phyloP scores from a whole-genome alignment of 371 early-diverging fungal genomes.

The Cokeromyces recurvatus region DNA sequence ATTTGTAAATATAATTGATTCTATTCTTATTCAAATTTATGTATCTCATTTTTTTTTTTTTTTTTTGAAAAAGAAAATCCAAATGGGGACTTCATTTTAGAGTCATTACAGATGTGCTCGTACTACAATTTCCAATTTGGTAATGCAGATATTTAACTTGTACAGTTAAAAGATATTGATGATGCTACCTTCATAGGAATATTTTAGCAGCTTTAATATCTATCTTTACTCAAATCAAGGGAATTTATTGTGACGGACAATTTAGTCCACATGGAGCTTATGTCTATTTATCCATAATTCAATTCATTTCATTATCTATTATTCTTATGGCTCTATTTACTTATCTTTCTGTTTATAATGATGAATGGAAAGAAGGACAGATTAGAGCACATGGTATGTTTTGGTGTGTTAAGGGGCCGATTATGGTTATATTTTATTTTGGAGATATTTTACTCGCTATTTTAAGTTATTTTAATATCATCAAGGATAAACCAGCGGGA shows the following conservation, averaged over 20 bases:
- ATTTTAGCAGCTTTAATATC: constrained; percentile 41
- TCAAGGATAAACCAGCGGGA: constrained; percentile 31
- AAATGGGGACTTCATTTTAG: constrained; percentile 48
- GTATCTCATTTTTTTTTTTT: not conserved
- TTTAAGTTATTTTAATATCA: constrained; percentile 26
- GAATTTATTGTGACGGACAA: constrained; percentile 36
- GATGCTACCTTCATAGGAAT: constrained; percentile 28
- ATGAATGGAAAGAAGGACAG: constrained; percentile 36
- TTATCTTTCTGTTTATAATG: constrained; percentile 37
- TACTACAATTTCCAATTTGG: constrained; percentile 50
- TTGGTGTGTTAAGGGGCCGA: constrained; percentile 50
- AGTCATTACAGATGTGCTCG: constrained; percentile 38
- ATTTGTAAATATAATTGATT: constrained; percentile 22
- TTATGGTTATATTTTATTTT: constrained; percentile 45
- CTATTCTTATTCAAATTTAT: not conserved
- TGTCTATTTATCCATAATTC: constrained; percentile 37
- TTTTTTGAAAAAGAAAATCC: constrained; percentile 29
- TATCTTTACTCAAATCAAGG: constrained; percentile 36
- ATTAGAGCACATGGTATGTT: constrained; percentile 47
- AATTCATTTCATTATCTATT: constrained; percentile 39
- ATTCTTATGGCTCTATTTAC: constrained; percentile 43
- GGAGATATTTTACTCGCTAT: constrained; percentile 34
- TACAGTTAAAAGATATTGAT: not conserved
- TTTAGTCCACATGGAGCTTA: constrained; percentile 39
- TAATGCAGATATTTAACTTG: no score